Evolutionary conservation across 148 eudicot genomes (phyloP).

Genomic region (Vaccinium vitisidaea): DNA sequence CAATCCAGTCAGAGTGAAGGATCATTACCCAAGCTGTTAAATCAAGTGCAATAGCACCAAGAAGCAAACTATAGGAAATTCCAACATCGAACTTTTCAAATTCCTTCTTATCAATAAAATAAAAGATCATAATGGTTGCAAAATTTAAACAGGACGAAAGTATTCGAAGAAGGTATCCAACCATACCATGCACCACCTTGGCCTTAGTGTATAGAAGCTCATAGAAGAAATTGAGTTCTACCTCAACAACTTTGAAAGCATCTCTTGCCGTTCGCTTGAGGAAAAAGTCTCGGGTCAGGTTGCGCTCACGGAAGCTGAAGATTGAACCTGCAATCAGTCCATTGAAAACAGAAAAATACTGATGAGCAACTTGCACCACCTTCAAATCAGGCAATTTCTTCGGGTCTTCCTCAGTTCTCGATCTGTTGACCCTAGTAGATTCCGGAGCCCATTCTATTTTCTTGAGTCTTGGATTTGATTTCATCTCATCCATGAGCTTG

Average conservation of each 20-base stretch:
- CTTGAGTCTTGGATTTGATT: conserved; percentile 21
- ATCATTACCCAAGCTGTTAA: conserved; percentile 32
- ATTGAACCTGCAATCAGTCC: conserved; percentile 47
- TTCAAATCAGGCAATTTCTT: conserved; percentile 19
- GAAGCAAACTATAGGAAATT: conserved; percentile 28
- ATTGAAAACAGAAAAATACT: conserved; percentile 27
- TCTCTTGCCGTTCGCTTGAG: conserved; percentile 13
- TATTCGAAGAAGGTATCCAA: conserved; percentile 25
- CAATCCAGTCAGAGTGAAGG: conserved; percentile 34
- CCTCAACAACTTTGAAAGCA: conserved; percentile 51
- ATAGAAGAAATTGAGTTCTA: conserved; percentile 52
- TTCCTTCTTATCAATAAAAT: conserved; percentile 6
- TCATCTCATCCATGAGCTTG: conserved; percentile 38
- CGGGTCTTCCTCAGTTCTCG: conserved; percentile 8
- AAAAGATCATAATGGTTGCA: conserved; percentile 24
- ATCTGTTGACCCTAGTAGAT: conserved; percentile 6
- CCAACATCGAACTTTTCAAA: conserved; percentile 18
- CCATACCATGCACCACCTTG: conserved; percentile 18
- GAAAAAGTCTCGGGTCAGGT: conserved; percentile 36
- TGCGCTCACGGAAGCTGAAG: conserved; percentile 41
- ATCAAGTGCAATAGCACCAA: conserved; percentile 40
- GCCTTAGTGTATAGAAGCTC: conserved; percentile 50
- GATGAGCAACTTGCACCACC: conserved; percentile 32
- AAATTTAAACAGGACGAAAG: conserved; percentile 17
- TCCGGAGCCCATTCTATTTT: conserved; percentile 19